Base-by-base conservation (phyloP, 1,284 basidiomycete genomes). In the Afroboletus lepidellus region DNA sequence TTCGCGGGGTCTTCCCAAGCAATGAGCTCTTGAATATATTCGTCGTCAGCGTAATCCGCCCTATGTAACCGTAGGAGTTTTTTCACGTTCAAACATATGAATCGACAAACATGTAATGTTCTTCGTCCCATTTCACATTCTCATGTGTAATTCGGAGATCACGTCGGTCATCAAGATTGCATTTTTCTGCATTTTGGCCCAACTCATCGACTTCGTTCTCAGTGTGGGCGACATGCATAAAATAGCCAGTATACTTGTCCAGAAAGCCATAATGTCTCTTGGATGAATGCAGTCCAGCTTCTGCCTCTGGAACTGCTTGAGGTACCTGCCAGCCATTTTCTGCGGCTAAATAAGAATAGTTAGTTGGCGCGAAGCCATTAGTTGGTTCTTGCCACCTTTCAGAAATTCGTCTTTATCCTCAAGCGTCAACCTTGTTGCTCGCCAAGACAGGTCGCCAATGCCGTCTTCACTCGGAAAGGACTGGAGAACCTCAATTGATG, bases 201-300 rank as follows among this genome's bases (percentile, higher is more conserved):
- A 92, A 75, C 60, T 90, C 88, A 60, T 90, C 89, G 13, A 89
- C 74, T 61, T 91, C 89, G 61, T 92, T 92, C 66, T 85, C 86
- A 9, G 78, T 79, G 58, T 87, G 80, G n/a, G 71, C 67, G 16
- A 83, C 82, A 65, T 90, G 84, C 48, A 70, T 73, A 62, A 92
- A 87, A 65, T 87, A 91, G 13, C 87, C 85, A 0, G 80, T 79
- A 64, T 92, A 77, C 62, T 80, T 72, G 63, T 87, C 74, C 54
- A 92, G 69, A 67, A 92, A 92, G 4, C 89, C 90, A 60, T 92
- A 92, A 11, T 70, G 75, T 47, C 73, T 78, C 54, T 76, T 71
- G 7, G 69, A 46, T 11, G 74, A 72, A 41, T 73, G 71, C 29
- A 81, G 57, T 4, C 64, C 61, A 9, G 74, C 60, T 24, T 70